phyloP scores from a whole-genome alignment of 2,329 filamentous ascomycete genomes.

The Hyphodiscus sp. region DNA sequence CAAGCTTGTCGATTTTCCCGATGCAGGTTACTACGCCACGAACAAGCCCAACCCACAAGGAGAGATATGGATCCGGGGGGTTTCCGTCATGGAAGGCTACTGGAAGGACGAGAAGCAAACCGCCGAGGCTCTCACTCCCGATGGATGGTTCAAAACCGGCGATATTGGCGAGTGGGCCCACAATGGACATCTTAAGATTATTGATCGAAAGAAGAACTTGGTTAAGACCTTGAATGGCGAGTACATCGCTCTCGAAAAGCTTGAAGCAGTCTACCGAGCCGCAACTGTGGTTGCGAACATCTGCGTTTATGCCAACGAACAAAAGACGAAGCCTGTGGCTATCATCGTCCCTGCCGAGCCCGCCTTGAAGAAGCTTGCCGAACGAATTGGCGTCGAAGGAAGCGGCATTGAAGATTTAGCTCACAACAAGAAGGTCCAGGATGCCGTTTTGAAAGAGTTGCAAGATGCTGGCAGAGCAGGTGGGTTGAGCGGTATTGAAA shows the following conservation, averaged over 20 bases:
- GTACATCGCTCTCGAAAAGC: conserved; percentile 94
- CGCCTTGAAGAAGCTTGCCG: conserved; percentile 52
- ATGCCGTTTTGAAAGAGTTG: conserved; percentile 59
- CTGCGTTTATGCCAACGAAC: conserved; percentile 74
- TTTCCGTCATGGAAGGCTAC: conserved; percentile 69
- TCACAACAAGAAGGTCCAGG: conserved; percentile 57
- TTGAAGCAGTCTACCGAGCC: conserved; percentile 85
- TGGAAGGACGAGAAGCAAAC: conserved; percentile 85
- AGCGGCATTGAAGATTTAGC: conserved; percentile 60
- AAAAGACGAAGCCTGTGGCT: conserved; percentile 72
- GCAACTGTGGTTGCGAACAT: conserved; percentile 75
- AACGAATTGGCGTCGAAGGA: conserved; percentile 55
- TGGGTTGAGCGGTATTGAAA: conserved; percentile 65
- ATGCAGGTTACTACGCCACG: conserved; percentile 72
- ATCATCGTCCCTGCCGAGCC: conserved; percentile 68
- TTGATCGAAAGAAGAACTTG: conserved; percentile 97
- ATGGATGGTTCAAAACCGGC: conserved; percentile 96
- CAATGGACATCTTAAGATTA: conserved; percentile 75
- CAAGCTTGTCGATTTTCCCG: conserved; percentile 85
- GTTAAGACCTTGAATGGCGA: conserved; percentile 94
- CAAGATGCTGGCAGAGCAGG: conserved; percentile 57
- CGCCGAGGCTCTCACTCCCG: conserved; percentile 64
- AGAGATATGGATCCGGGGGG: conserved; percentile 84
- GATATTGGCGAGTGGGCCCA: conserved; percentile 87
- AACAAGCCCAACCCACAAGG: conserved; percentile 73